Percentiles rank a stretch among this genome's conserved stretches.
phyloP scores from a whole-genome alignment of 768 basidiomycete genomes.

The Boletus reticuloceps region DNA sequence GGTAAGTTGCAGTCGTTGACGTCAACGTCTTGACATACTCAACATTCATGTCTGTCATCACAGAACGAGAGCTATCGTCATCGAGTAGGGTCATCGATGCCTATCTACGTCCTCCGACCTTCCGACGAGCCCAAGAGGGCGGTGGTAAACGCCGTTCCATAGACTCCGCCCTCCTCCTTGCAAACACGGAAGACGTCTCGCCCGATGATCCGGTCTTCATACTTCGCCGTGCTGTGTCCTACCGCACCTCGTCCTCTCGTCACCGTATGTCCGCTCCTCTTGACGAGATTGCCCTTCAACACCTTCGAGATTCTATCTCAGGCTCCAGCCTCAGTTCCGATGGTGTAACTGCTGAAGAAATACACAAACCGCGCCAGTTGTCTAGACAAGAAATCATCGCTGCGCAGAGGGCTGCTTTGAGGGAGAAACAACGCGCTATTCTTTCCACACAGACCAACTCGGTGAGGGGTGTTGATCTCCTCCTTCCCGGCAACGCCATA shows the following conservation, averaged over 20 bases:
- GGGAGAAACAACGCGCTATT: constrained; percentile 83
- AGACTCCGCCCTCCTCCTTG: constrained; percentile 73
- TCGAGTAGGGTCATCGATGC: constrained; percentile 86
- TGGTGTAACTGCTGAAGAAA: constrained; percentile 30
- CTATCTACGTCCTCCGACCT: constrained; percentile 70
- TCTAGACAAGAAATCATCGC: constrained; percentile 91
- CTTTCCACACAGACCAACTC: constrained; percentile 84
- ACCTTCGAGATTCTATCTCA: constrained; percentile 61
- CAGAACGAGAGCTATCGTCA: constrained; percentile 77
- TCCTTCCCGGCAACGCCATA: constrained; percentile 80
- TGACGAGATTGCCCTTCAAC: constrained; percentile 79
- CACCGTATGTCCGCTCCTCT: constrained; percentile 72
- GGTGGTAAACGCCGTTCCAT: constrained; percentile 78
- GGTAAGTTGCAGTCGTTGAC: constrained; percentile 43
- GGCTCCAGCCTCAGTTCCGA: constrained; percentile 60
- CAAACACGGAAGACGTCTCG: constrained; percentile 68
- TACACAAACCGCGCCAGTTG: constrained; percentile 35
- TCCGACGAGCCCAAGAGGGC: constrained; percentile 53
- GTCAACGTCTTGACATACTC: not conserved
- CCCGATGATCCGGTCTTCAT: constrained; percentile 88
- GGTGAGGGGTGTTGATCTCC: constrained; percentile 83
- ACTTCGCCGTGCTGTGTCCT: constrained; percentile 77
- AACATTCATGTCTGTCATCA: constrained; percentile 9
- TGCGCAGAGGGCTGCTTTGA: constrained; percentile 82
- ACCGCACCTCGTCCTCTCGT: constrained; percentile 68